Conservation (phyloP, 768 basidiomycete species). For the Kwoniella europaea region DNA sequence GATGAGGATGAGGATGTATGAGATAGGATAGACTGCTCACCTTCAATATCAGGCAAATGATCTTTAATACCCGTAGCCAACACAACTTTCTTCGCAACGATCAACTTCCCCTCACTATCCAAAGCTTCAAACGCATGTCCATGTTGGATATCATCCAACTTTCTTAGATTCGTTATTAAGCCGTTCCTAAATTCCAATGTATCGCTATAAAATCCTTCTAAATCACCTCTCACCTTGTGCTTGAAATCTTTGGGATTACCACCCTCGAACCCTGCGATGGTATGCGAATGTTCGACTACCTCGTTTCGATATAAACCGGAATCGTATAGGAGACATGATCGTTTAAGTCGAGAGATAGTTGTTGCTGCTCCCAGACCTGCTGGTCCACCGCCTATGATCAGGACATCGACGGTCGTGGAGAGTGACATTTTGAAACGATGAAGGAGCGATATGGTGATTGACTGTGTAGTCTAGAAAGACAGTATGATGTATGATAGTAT, state of each 20-base stretch:
- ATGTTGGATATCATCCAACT: neutral
- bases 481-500: too few species aligned
- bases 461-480: neutral
- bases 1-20: neutral
- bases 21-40: slow-evolving; percentile 15
- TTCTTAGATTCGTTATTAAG: slow-evolving; percentile 17
- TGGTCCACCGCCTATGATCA: slow-evolving; percentile 49
- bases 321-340: slow-evolving; percentile 42
- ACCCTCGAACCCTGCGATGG: slow-evolving; percentile 30
- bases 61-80: slow-evolving; percentile 45
- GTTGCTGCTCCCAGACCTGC: slow-evolving; percentile 50
- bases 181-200: slow-evolving; percentile 16
- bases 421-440: neutral
- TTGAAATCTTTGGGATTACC: slow-evolving; percentile 23
- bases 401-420: slow-evolving; percentile 24
- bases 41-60: slow-evolving; percentile 33
- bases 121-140: slow-evolving; percentile 25
- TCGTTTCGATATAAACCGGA: slow-evolving; percentile 42
- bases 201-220: slow-evolving; percentile 19
- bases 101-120: slow-evolving; percentile 26
- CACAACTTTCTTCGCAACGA: slow-evolving; percentile 32
- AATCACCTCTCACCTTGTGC: slow-evolving; percentile 15
- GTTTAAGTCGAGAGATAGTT: slow-evolving; percentile 34
- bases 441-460: slow-evolving; percentile 8
- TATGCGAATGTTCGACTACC: slow-evolving; percentile 27